Conservation (phyloP, 768 basidiomycete species). For the Kwoniella botswanensis region DNA sequence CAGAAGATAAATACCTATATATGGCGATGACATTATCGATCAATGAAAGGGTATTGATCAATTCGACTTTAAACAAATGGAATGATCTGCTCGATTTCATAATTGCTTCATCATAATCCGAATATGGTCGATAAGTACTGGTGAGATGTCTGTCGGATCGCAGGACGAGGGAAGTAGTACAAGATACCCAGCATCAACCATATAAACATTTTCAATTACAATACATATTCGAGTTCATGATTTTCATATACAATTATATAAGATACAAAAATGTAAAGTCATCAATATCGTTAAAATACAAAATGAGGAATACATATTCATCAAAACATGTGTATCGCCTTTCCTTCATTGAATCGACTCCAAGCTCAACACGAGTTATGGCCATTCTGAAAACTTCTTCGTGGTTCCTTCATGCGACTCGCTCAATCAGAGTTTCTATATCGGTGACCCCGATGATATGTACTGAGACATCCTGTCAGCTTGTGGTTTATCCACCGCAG, state of each 20-base stretch:
- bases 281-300: background rate
- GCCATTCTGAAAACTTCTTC: background rate
- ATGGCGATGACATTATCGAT: slow-evolving; percentile 31
- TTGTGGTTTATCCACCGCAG: background rate
- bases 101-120: background rate
- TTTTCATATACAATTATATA: background rate
- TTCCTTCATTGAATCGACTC: too few species aligned
- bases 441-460: slow-evolving; percentile 16
- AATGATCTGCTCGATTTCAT: slow-evolving; percentile 1
- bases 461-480: slow-evolving; percentile 1
- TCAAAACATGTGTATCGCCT: too few species aligned
- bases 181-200: slow-evolving; percentile 1
- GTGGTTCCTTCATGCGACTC: background rate
- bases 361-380: background rate
- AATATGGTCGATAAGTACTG: background rate
- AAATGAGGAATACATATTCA: background rate
- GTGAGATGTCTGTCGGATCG: too few species aligned
- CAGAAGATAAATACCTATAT: slow-evolving; percentile 2
- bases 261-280: slow-evolving; percentile 2
- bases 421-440: slow-evolving; percentile 5
- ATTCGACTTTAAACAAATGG: slow-evolving; percentile 23
- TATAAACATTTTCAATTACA: background rate
- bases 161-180: too few species aligned
- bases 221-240: background rate
- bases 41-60: slow-evolving; percentile 22